Base-by-base conservation (phyloP, 2,329 filamentous ascomycete genomes). In the Pseudogymnoascus sp. region DNA sequence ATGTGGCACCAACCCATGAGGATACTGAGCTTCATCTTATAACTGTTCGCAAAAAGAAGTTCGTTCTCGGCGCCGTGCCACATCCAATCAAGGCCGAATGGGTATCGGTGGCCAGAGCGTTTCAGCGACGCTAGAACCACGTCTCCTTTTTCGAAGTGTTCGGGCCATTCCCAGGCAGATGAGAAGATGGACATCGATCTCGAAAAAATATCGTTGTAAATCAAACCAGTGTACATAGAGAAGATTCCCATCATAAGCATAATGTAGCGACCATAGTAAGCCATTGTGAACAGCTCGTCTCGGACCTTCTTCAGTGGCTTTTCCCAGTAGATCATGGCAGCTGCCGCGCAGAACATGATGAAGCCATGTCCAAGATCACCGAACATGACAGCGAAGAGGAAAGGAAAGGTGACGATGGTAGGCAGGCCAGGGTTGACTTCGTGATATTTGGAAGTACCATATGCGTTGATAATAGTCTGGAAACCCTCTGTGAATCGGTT, bases 21-120 rank as follows among this genome's bases (percentile, higher is more conserved):
- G 73, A 99, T 97, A 80, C 91, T 95, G 78, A 99, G 90, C 82
- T 99, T 99, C 94, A 99, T 99, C 87, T 99, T 99, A 84, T 94
- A 95, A 77, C 90, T 95, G 88, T 99, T 99, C 74, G 86, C 89
- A 79, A 99, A 99, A 59, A 99, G 84, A 17, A 99, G 82, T 65
- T 95, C 89, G 71, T 99, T 99, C 71, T 97, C 93, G 10, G 92
- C 89, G 64, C 89, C 92, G 74, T 99, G 95, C 94, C 94, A 99
- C 72, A 88, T 90, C 87, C 88, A 96, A 73, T 99, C 94, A 64
- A 99, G 78, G 68, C 94, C 94, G 72, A 99, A 96, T 13, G 95
- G 93, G 74, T 97, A 99, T 60, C 92, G 88, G 77, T 97, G 92
- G 63, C 83, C 58, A 27, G 85, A 78, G 39, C 76, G 75, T 69